Base-by-base conservation (phyloP, 768 basidiomycete genomes). In the Asterophora parasitica region DNA sequence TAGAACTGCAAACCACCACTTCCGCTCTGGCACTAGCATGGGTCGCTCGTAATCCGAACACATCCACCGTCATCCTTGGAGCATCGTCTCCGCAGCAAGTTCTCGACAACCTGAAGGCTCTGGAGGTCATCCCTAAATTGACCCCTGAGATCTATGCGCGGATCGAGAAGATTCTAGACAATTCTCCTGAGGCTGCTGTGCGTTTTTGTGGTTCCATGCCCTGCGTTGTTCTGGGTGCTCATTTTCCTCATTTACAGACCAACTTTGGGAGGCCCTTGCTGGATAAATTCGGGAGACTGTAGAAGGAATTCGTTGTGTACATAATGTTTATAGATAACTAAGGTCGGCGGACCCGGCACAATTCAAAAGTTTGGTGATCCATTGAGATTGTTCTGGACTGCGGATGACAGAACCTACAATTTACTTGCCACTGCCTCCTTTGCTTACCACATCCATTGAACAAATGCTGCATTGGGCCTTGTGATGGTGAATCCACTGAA, bases 1-100 rank as follows among this genome's bases (percentile, higher is more conserved):
- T 38, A 79, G 77, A 79, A 52, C 70, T 91, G 35, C 74, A 74
- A 16, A 77, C 79, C 44, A 81, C 72, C 1, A 71, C 78, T 33
- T 68, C 78, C 28, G 77, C 80, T n/a, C 73, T 92, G 30, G 83
- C 90, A 5, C 75, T 91, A 36, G 88, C 89, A 8, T 92, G 88
- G 86, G 67, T 83, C 7, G 78, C 82, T 20, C 72, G 64, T 53
- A 82, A 85, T 63, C 77, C 81, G 7, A 81, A 82, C 62, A 83
- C 81, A 3, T 74, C 73, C 39, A 81, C 78, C 13, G 74, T 85
- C 49, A 83, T 87, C 57, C 72, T 86, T 41, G 85, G 85, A 8
- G 84, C 80, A 0, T 72, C 81, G 8, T 79, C 71, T 48, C 75
- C 79, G 1, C 71, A 81, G 51, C 86, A 88, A 58, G 64, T 88